Conservation (phyloP, 495 filamentous ascomycete genomes). For the Letharia lupina region DNA sequence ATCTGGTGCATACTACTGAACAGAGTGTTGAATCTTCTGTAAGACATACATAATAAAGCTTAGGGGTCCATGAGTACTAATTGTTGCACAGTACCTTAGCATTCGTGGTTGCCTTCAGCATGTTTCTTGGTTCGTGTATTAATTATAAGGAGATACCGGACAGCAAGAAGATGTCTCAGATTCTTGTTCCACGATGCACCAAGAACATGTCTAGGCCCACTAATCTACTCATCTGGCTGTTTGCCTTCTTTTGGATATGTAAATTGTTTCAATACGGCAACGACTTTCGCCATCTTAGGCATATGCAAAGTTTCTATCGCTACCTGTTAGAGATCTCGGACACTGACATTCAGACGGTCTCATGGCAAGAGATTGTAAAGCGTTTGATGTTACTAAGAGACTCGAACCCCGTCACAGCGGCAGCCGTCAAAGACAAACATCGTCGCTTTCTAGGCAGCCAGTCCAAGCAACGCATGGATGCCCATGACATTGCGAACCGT, state of each 20-base stretch:
- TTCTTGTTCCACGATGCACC: slow-evolving; percentile 75
- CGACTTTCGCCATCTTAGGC: slow-evolving; percentile 64
- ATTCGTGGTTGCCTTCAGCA: slow-evolving; percentile 78
- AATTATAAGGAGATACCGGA: slow-evolving; percentile 68
- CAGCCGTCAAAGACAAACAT: slow-evolving; percentile 49
- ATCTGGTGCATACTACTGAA: slow-evolving; percentile 82
- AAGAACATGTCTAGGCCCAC: slow-evolving; percentile 74
- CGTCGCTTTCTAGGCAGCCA: slow-evolving; percentile 68
- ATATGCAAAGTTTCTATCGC: slow-evolving; percentile 82
- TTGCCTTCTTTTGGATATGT: slow-evolving; percentile 79
- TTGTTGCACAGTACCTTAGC: slow-evolving; percentile 45
- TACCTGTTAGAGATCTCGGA: slow-evolving; percentile 83
- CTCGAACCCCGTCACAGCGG: slow-evolving; percentile 74
- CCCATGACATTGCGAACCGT: slow-evolving; percentile 93
- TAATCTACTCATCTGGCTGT: slow-evolving; percentile 75
- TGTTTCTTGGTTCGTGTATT: slow-evolving; percentile 80
- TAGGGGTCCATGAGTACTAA: slow-evolving; percentile 9
- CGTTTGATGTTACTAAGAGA: slow-evolving; percentile 83
- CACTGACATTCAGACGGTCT: slow-evolving; percentile 87
- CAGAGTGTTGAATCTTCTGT: slow-evolving; percentile 65
- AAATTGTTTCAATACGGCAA: slow-evolving; percentile 65
- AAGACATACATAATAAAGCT: slow-evolving; percentile 29
- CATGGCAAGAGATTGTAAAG: slow-evolving; percentile 89
- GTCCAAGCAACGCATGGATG: slow-evolving; percentile 92
- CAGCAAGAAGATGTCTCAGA: slow-evolving; percentile 65